Percentiles rank a stretch among this genome's conserved stretches.
These are phyloP conservation scores for Alternaria arborescens DNA, from an alignment of 2,329 filamentous ascomycete genomes.

Conservation along the genomic window DNA sequence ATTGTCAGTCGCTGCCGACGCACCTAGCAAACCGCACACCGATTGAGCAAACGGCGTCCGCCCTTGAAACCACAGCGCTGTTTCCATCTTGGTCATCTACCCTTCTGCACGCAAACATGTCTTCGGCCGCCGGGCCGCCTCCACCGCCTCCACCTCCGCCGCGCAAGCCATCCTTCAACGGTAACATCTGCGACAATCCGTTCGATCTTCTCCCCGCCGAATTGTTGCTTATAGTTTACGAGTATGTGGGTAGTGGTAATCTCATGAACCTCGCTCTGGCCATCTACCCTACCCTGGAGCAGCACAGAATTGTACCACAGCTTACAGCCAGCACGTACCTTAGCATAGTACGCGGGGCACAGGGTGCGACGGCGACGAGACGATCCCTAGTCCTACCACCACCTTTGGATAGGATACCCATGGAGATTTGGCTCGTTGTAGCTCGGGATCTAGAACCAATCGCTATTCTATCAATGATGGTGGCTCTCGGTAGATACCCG, in stretches of 20 bases:
- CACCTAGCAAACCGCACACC: slow-evolving; percentile 39
- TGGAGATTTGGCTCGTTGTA: slow-evolving; percentile 54
- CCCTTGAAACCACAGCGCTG: neutral
- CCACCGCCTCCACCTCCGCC: slow-evolving; percentile 25
- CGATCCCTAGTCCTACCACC: neutral
- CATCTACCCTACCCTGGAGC: slow-evolving; percentile 55
- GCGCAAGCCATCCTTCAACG: slow-evolving; percentile 13
- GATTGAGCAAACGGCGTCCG: slow-evolving; percentile 33
- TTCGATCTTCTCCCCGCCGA: slow-evolving; percentile 57
- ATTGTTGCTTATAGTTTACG: slow-evolving; percentile 57
- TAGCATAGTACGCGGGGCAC: slow-evolving; percentile 31
- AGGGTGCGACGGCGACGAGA: neutral
- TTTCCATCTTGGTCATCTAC: neutral
- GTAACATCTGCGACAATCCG: neutral
- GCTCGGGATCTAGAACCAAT: slow-evolving; percentile 48
- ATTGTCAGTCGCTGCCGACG: slow-evolving; percentile 28
- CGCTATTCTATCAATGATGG: slow-evolving; percentile 52
- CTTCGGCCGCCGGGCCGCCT: slow-evolving; percentile 30
- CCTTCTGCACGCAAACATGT: slow-evolving; percentile 26
- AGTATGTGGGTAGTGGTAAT: slow-evolving; percentile 50
- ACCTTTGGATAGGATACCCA: slow-evolving; percentile 40
- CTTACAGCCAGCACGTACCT: slow-evolving; percentile 36
- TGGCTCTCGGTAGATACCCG: slow-evolving; percentile 37
- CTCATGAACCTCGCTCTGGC: slow-evolving; percentile 59
- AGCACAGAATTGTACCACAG: slow-evolving; percentile 45